Percentiles rank a stretch among this genome's conserved stretches.
Evolutionary conservation across 78 protist species (phyloP).

Genomic region (Reticulomyxa filosa): DNA sequence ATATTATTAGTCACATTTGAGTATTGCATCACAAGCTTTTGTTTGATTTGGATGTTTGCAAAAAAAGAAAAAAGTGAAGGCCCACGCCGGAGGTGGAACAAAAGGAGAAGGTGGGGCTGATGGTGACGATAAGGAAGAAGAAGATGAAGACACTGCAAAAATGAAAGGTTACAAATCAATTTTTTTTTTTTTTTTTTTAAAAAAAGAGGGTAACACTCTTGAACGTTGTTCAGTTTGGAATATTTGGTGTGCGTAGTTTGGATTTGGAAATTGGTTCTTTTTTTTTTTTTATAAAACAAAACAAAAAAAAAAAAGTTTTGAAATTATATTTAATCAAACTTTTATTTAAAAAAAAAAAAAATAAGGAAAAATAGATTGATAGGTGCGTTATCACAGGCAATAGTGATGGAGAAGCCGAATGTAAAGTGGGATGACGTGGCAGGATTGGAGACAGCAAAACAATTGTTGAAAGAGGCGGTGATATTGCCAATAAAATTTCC

Average conservation of each 20-base stretch:
- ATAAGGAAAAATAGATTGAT: background rate
- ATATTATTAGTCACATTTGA: too few species aligned
- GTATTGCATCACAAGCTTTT: too few species aligned
- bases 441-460: background rate
- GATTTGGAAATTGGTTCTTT: too few species aligned
- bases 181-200: too few species aligned
- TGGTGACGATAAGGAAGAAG: background rate
- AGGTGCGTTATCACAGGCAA: background rate
- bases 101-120: background rate
- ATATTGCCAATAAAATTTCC: slow-evolving; percentile 19
- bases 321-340: too few species aligned
- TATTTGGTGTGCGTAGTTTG: too few species aligned
- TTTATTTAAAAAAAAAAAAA: background rate
- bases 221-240: too few species aligned
- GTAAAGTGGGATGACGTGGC: slow-evolving; percentile 8
- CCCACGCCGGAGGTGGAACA: slow-evolving; percentile 3
- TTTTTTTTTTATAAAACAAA: too few species aligned
- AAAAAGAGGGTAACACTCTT: too few species aligned
- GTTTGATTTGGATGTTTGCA: too few species aligned
- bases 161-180: background rate
- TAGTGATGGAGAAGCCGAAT: slow-evolving; percentile 4
- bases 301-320: too few species aligned
- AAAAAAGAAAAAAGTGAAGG: too few species aligned
- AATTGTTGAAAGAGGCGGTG: slow-evolving; percentile 7
- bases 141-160: background rate